phyloP scores from a whole-genome alignment of 2,329 filamentous ascomycete species.

The Cladosporium sp. region DNA sequence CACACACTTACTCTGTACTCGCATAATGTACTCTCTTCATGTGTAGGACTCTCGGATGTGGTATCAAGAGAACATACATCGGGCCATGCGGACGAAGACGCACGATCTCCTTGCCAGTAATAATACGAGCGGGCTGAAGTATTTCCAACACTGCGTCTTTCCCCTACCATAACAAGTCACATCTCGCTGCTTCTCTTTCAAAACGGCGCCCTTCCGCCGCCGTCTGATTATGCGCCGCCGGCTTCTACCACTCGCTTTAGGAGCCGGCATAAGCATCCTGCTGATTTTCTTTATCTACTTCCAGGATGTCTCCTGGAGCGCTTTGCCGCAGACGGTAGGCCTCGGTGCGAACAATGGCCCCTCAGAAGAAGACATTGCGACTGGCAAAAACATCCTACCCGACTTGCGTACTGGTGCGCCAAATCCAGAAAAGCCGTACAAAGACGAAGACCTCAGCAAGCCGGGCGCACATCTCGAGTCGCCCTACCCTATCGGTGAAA shows the following conservation, averaged over 20 bases:
- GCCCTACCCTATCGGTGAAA: slow-evolving; percentile 29
- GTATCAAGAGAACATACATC: too few species aligned
- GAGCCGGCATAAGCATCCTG: slow-evolving; percentile 19
- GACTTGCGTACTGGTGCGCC: slow-evolving; percentile 18
- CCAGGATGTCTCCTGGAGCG: slow-evolving; percentile 34
- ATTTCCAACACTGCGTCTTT: background rate
- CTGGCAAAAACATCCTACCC: slow-evolving; percentile 21
- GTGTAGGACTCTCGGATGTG: too few species aligned
- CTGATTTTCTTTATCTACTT: slow-evolving; percentile 31
- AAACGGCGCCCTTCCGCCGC: slow-evolving; percentile 22
- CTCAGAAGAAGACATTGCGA: slow-evolving; percentile 22
- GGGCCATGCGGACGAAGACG: too few species aligned
- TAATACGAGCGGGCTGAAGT: slow-evolving; percentile 1
- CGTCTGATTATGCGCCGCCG: slow-evolving; percentile 25
- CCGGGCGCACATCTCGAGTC: slow-evolving; percentile 23
- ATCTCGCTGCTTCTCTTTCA: slow-evolving; percentile 1
- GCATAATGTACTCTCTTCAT: too few species aligned
- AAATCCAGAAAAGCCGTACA: slow-evolving; percentile 18
- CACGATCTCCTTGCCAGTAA: background rate
- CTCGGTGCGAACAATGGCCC: slow-evolving; percentile 25
- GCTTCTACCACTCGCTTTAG: slow-evolving; percentile 6
- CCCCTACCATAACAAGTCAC: background rate
- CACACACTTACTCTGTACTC: too few species aligned
- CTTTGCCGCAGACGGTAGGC: slow-evolving; percentile 36
- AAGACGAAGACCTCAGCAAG: slow-evolving; percentile 15